Base-by-base conservation (phyloP, 495 filamentous ascomycete species). In the Annulohypoxylon moriforme region DNA sequence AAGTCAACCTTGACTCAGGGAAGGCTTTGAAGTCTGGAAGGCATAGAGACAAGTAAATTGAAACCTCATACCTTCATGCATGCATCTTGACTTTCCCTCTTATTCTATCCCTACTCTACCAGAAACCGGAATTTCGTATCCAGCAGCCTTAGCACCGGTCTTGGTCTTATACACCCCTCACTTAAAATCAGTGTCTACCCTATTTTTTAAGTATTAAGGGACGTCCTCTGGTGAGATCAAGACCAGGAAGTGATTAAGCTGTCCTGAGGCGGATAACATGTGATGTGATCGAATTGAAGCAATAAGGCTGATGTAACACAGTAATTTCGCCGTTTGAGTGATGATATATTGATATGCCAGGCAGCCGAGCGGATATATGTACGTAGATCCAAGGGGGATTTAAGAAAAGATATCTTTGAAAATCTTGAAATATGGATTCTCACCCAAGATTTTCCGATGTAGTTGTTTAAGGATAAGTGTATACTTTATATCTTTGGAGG, bases 61-160 rank as follows among this genome's bases (percentile, higher is more conserved):
- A 49, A 22, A 58, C 11, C 22, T 31, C 62, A 71, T 60, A 72
- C 69, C 69, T 66, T 44, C 64, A 64, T 34, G 56, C 57, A 57
- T 33, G 46, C 29, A 66, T 11, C 13, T 16, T 60, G 1, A 22
- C 49, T 22, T 29, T 40, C 18, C 25, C 10, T 22, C 49, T 13
- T 33, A 5, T 38, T 14, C 13, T 7, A 2, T 34, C 3, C 25
- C 52, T 29, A 50, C 13, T 53, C 1, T 40, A n/a, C 22, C 24
- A 49, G 22, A 31, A n/a, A 13, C 38, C 33, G 55, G 3, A 64
- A 24, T 47, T 40, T 53, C 8, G 24, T 52, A 5, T 52, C 1
- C 24, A 29, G 11, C 0, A 10, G 20, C 3, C 47, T 13, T 27
- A 9, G 9, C 9, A 14, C 14, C 14, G 36, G 20, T 25, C 9